Base-by-base conservation (phyloP, 2,329 filamentous ascomycete species). In the Alternaria ethzedia region DNA sequence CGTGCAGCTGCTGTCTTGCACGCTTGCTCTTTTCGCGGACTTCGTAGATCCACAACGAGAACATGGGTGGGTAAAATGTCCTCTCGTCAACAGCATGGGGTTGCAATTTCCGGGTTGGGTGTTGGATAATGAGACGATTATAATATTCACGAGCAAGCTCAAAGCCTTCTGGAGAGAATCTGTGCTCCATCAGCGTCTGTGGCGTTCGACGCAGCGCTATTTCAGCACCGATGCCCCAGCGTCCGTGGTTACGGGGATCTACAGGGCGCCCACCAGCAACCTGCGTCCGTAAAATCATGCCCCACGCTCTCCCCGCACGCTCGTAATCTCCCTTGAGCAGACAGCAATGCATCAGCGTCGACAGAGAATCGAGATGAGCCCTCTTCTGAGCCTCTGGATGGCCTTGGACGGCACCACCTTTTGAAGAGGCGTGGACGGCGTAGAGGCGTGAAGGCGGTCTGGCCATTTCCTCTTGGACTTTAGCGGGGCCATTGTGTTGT, bases 161-260 rank as follows among this genome's bases (percentile, higher is more conserved):
- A 65, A 91, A 87, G 3, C 87, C 88, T 43, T 81, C 68, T 36
- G 75, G 70, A 8, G 71, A 76, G 63, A 78, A 81, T 3, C 61
- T 28, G 17, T 64, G 21, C 41, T 43, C 44, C 26, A 26, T 65
- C 23, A 20, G 36, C 20, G 44, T 54, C 25, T 17, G 36, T 32
- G 69, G 50, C 20, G 62, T 78, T 66, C 80, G 80, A 15, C 91
- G 87, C 81, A 97, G 88, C 59, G 97, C 81, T 20, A 97, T 87
- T 80, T 97, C 94, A 3, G 92, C 93, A 1, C 93, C 94, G 47
- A 97, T 86, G 13, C 90, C 90, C 95, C 94, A 97, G 68, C 91
- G 86, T 36, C 88, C 86, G 72, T 90, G 86, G 20, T 83, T 83
- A 43, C 93, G 87, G 51, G 95, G 78, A 75, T 97, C 93, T 20